Conservation (phyloP, 1,284 basidiomycete species). For the Veloporphyrellus conicus region DNA sequence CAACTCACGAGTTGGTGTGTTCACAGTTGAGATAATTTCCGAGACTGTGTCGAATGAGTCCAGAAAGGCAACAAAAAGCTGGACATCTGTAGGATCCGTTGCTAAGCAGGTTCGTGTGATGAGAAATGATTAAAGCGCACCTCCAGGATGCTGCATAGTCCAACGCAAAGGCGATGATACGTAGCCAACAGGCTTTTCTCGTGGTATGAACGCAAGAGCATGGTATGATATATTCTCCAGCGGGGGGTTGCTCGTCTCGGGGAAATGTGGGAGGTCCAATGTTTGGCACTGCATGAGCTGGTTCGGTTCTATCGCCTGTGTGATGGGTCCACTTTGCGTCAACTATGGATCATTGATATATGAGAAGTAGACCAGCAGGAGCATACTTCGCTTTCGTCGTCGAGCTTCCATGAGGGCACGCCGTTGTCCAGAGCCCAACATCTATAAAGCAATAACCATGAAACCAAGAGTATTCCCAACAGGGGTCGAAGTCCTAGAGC, state of each 20-base stretch:
- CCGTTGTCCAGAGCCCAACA: constrained; percentile 6
- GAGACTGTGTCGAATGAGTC: constrained; percentile 7
- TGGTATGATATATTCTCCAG: constrained; percentile 4
- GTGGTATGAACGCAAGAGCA: constrained; percentile 13
- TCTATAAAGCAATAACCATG: background rate
- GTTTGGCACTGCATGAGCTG: constrained; percentile 15
- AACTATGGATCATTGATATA: background rate
- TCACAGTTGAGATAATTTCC: no score
- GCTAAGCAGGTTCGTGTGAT: constrained; percentile 2
- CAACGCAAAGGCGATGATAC: constrained; percentile 11
- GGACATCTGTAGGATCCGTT: constrained; percentile 8
- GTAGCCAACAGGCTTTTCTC: constrained; percentile 4
- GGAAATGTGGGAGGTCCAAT: constrained; percentile 7
- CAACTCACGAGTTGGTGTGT: constrained; percentile 13
- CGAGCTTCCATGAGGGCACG: background rate
- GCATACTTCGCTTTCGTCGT: constrained; percentile 4
- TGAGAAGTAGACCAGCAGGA: background rate
- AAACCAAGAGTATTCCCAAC: background rate
- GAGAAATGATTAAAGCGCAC: constrained; percentile 4
- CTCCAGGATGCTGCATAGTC: constrained; percentile 13
- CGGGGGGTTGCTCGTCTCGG: background rate
- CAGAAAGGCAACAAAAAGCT: constrained; percentile 8
- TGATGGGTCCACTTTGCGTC: background rate
- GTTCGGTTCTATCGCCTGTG: background rate
- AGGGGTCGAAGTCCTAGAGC: background rate